Evolutionary conservation across 305 asterid genomes (phyloP).

Genomic region (Ilex paraguariensis): DNA sequence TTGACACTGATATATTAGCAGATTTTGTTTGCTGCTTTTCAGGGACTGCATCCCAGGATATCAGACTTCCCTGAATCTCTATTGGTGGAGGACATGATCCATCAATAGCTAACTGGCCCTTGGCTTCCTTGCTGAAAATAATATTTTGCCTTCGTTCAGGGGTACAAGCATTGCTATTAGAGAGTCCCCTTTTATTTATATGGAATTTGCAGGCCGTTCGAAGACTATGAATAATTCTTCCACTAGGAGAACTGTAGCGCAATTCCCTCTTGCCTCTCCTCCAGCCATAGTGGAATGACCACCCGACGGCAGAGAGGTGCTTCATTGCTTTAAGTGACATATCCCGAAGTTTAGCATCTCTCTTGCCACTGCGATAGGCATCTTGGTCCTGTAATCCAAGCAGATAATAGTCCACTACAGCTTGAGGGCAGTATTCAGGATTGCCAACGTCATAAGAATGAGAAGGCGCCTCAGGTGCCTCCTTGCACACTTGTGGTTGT

Average conservation of each 20-base stretch:
- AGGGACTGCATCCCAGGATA: conserved; percentile 8
- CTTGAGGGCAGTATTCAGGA: conserved; percentile 52
- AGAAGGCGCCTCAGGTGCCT: conserved; percentile 21
- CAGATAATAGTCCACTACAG: conserved; percentile 41
- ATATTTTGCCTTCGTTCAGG: conserved; percentile 7
- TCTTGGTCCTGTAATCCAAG: conserved; percentile 1
- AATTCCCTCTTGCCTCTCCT: conserved; percentile 25
- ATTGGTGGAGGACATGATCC: conserved; percentile 26
- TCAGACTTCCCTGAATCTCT: conserved; percentile 19
- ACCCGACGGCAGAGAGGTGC: conserved; percentile 59
- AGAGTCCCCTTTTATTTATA: conserved; percentile 15
- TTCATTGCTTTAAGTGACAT: conserved; percentile 42
- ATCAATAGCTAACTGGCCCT: conserved; percentile 14
- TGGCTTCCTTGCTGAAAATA: conserved; percentile 13
- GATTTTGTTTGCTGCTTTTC: conserved; percentile 15
- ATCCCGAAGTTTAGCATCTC: neutral
- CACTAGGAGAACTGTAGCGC: conserved; percentile 47
- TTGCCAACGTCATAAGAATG: conserved; percentile 15
- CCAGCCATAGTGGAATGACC: conserved; percentile 27
- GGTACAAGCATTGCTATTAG: conserved; percentile 11
- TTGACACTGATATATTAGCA: conserved; percentile 19
- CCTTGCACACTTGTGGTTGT: conserved; percentile 23
- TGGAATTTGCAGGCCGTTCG: conserved; percentile 45
- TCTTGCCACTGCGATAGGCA: neutral
- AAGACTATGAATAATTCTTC: conserved; percentile 44